A percentile compares a stretch with the other conserved stretches of the same genome.
phyloP scores from a whole-genome alignment of 169 alveolate species.

The Amoebophrya sp. region DNA sequence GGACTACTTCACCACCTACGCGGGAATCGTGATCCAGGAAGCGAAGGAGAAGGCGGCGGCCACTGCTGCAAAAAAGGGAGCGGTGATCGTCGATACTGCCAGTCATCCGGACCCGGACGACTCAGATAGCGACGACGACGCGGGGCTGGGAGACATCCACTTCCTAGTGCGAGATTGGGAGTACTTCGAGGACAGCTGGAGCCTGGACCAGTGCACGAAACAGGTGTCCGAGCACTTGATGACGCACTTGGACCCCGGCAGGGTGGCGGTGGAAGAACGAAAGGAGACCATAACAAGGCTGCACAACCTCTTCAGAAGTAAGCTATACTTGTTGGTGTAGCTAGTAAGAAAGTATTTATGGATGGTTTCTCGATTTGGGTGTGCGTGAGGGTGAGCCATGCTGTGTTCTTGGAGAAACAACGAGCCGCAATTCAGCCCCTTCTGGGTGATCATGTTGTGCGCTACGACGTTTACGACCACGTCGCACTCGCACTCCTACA shows the following conservation, averaged over 20 bases:
- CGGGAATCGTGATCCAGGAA: not conserved
- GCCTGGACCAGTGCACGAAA: not conserved
- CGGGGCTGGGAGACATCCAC: not conserved
- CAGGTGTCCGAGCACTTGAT: conserved; percentile 9
- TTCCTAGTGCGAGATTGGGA: conserved; percentile 19
- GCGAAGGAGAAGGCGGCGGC: not conserved
- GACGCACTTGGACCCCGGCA: not conserved
- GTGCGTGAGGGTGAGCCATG: no score
- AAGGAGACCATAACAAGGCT: not conserved
- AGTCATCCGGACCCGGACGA: no score
- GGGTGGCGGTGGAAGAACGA: not conserved
- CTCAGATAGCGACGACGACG: not conserved
- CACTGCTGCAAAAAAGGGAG: no score
- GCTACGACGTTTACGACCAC: no score
- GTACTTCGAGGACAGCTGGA: conserved; percentile 6
- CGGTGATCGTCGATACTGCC: no score
- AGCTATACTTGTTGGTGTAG: no score
- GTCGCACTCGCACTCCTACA: no score
- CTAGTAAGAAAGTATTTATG: no score
- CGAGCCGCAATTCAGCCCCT: no score
- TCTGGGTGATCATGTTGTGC: no score
- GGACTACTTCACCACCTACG: not conserved
- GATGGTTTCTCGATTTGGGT: no score
- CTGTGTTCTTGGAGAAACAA: no score
- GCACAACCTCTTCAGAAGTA: not conserved